These are phyloP conservation scores for Drosera spatulata DNA, from an alignment of 179 eudicot genomes.

Conservation along the genomic window DNA sequence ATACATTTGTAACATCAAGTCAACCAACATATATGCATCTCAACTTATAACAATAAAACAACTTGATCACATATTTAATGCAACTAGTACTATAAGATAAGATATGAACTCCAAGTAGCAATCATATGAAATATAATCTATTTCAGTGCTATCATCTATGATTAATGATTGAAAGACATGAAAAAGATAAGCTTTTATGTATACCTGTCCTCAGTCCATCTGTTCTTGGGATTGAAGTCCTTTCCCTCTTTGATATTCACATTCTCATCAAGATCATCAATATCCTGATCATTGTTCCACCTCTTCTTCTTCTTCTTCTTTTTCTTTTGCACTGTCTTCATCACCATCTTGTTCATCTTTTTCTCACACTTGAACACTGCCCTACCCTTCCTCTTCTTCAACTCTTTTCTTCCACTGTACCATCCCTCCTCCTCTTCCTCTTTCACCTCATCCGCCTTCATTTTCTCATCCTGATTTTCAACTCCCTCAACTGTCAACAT, in stretches of 20 bases:
- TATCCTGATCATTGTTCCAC: constrained; percentile 16
- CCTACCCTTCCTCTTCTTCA: neutral
- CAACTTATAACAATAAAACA: neutral
- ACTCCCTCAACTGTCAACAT: constrained; percentile 4
- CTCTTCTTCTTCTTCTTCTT: constrained; percentile 18
- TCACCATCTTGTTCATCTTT: constrained; percentile 18
- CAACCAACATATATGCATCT: neutral
- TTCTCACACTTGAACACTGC: constrained; percentile 4
- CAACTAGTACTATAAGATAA: too few species aligned
- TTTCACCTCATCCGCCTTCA: neutral
- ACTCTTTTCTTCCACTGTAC: neutral
- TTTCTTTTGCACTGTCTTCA: constrained; percentile 11
- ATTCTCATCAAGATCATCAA: constrained; percentile 18
- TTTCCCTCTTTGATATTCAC: constrained; percentile 15
- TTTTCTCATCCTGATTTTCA: constrained; percentile 6
- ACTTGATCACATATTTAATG: too few species aligned
- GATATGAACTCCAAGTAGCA: too few species aligned
- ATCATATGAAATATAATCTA: neutral
- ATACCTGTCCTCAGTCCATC: constrained; percentile 84
- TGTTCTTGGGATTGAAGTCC: constrained; percentile 30
- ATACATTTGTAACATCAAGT: neutral
- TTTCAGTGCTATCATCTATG: neutral
- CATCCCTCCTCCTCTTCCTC: constrained; percentile 1
- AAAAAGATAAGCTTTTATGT: neutral
- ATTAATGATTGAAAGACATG: neutral